phyloP scores from a whole-genome alignment of 495 filamentous ascomycete genomes.

The Podospora comata region DNA sequence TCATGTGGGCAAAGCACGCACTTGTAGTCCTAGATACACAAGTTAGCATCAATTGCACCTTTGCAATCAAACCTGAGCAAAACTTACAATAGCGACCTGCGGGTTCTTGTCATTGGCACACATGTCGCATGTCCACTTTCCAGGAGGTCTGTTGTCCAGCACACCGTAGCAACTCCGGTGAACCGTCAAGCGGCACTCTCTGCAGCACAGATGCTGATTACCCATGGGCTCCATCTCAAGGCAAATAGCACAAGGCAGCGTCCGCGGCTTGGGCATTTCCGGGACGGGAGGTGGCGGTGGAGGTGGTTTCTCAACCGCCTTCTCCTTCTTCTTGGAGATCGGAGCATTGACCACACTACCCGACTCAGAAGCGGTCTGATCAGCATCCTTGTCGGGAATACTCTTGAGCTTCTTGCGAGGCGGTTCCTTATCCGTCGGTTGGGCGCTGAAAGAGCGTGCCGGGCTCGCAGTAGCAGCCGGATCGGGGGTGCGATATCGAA shows the following conservation, averaged over 20 bases:
- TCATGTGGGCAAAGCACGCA: constrained; percentile 86
- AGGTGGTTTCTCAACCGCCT: constrained; percentile 51
- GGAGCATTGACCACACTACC: constrained; percentile 23
- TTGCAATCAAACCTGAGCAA: not conserved
- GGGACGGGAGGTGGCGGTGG: constrained; percentile 55
- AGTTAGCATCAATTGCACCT: constrained; percentile 25
- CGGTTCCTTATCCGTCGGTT: constrained; percentile 33
- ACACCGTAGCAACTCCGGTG: constrained; percentile 92
- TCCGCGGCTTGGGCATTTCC: constrained; percentile 71
- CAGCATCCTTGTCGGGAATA: constrained; percentile 44
- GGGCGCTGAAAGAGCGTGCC: constrained; percentile 19
- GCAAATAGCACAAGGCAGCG: constrained; percentile 84
- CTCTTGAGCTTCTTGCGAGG: constrained; percentile 57
- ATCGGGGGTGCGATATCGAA: constrained; percentile 41
- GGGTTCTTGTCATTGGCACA: constrained; percentile 90
- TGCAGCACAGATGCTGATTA: constrained; percentile 72
- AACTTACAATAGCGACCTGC: constrained; percentile 74
- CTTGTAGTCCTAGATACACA: constrained; percentile 64
- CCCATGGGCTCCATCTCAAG: constrained; percentile 64
- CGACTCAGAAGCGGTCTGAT: constrained; percentile 42
- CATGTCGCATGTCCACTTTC: constrained; percentile 94
- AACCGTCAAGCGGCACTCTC: constrained; percentile 86
- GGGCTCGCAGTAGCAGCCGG: constrained; percentile 46
- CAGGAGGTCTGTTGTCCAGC: constrained; percentile 59
- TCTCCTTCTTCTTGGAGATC: constrained; percentile 64